Conservation (phyloP, 2,329 filamentous ascomycete genomes). For the Colletotrichum sp. region DNA sequence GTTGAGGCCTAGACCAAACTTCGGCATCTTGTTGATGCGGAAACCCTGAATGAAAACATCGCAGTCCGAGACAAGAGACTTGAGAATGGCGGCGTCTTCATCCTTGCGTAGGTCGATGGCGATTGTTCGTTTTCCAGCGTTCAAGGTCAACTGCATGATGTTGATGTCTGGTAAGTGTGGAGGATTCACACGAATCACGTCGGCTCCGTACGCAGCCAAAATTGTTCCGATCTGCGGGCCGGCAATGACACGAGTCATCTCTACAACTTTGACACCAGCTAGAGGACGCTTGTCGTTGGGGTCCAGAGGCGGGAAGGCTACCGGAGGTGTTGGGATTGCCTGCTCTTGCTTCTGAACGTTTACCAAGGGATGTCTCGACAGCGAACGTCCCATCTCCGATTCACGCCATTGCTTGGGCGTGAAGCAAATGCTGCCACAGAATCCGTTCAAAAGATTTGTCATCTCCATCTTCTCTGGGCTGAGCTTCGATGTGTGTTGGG, state of each 20-base stretch:
- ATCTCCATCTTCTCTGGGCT: constrained; percentile 15
- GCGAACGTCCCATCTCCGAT: constrained; percentile 12
- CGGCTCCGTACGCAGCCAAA: constrained; percentile 48
- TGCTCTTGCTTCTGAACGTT: constrained; percentile 40
- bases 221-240: constrained; percentile 48
- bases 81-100: constrained; percentile 41
- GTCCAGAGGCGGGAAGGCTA: constrained; percentile 34
- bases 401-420: constrained; percentile 11
- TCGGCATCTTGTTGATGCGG: constrained; percentile 46
- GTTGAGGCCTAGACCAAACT: constrained; percentile 44
- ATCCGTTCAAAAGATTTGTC: constrained; percentile 7
- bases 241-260: constrained; percentile 53
- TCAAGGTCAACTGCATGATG: constrained; percentile 43
- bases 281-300: constrained; percentile 38
- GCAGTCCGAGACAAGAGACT: constrained; percentile 47
- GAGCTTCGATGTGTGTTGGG: not conserved
- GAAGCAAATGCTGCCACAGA: constrained; percentile 13
- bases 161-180: constrained; percentile 46
- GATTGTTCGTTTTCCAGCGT: constrained; percentile 51
- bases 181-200: constrained; percentile 50
- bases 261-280: constrained; percentile 53
- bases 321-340: constrained; percentile 33
- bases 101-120: constrained; percentile 50
- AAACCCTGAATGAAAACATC: constrained; percentile 62
- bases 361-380: constrained; percentile 31